These are phyloP conservation scores for Fraxinus platypoda DNA, from an alignment of 305 asterid species.

Conservation along the genomic window DNA sequence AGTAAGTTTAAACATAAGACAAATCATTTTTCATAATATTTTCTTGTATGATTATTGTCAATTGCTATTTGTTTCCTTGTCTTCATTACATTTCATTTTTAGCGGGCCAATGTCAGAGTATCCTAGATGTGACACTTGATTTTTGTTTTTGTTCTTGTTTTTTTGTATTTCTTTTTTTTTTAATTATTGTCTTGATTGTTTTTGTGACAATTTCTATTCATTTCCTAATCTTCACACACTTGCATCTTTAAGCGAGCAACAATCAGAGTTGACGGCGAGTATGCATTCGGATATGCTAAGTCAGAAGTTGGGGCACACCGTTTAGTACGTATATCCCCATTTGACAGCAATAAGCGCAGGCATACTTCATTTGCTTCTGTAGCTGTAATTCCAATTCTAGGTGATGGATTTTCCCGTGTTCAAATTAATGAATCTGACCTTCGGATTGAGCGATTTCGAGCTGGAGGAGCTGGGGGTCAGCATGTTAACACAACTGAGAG, in stretches of 20 bases:
- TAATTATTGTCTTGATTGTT: background rate
- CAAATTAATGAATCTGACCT: constrained; percentile 92
- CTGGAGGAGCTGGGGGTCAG: constrained; percentile 97
- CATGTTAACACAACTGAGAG: constrained; percentile 83
- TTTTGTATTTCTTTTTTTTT: no score
- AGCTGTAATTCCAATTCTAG: constrained; percentile 90
- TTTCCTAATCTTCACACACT: background rate
- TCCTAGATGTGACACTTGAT: background rate
- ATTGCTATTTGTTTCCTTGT: background rate
- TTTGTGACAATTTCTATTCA: background rate
- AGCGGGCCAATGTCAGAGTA: background rate
- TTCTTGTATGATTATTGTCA: background rate
- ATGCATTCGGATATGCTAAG: constrained; percentile 90
- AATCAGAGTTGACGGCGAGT: constrained; percentile 77
- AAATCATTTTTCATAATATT: background rate
- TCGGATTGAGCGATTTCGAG: constrained; percentile 64
- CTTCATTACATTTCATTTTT: background rate
- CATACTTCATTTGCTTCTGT: constrained; percentile 96
- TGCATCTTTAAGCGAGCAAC: constrained; percentile 71
- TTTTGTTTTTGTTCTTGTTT: background rate
- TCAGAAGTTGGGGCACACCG: constrained; percentile 98
- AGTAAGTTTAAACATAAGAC: background rate
- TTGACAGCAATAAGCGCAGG: constrained; percentile 82
- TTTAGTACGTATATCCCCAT: constrained; percentile 87
- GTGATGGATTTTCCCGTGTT: constrained; percentile 62